Percentiles rank a stretch among this genome's conserved stretches.
Conservation (phyloP, 2,329 filamentous ascomycete genomes). For the Colletotrichum liaoningense region DNA sequence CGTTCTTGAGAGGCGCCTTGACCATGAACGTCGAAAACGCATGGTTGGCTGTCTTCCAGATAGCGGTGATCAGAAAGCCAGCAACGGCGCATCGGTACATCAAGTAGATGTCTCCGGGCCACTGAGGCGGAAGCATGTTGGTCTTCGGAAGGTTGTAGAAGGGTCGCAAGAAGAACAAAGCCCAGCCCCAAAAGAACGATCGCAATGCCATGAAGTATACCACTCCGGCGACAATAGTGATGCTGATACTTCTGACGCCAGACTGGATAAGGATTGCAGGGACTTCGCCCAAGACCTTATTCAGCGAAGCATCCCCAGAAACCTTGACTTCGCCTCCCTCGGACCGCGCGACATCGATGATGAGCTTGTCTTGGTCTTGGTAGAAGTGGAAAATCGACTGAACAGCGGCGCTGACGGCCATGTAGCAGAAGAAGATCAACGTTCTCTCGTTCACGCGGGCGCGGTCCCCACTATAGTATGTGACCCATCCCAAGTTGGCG, state of each 20-base stretch:
- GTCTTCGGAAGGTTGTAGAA: conserved; percentile 82
- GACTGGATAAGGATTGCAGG: conserved; percentile 52
- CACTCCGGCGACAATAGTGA: conserved; percentile 59
- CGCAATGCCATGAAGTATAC: conserved; percentile 75
- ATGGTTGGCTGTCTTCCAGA: conserved; percentile 83
- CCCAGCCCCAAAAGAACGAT: conserved; percentile 73
- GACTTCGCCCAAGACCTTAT: conserved; percentile 51
- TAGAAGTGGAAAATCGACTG: conserved; percentile 79
- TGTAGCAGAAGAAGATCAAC: conserved; percentile 80
- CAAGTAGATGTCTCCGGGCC: conserved; percentile 68
- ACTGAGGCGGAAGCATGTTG: conserved; percentile 69
- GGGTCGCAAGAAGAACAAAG: conserved; percentile 76
- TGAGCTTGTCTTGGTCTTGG: conserved; percentile 78
- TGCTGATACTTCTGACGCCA: conserved; percentile 52
- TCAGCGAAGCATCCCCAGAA: conserved; percentile 38
- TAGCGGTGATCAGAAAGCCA: conserved; percentile 73
- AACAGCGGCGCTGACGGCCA: conserved; percentile 74
- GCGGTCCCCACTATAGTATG: conserved; percentile 76
- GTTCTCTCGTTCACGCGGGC: conserved; percentile 86
- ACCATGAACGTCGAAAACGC: conserved; percentile 85
- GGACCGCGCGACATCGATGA: conserved; percentile 53
- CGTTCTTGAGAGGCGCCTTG: conserved; percentile 85
- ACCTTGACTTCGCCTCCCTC: conserved; percentile 33
- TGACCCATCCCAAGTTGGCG: conserved; percentile 78
- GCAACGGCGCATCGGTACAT: conserved; percentile 68